phyloP scores from a whole-genome alignment of 2,329 filamentous ascomycete genomes.

The Anthostomella pinea region DNA sequence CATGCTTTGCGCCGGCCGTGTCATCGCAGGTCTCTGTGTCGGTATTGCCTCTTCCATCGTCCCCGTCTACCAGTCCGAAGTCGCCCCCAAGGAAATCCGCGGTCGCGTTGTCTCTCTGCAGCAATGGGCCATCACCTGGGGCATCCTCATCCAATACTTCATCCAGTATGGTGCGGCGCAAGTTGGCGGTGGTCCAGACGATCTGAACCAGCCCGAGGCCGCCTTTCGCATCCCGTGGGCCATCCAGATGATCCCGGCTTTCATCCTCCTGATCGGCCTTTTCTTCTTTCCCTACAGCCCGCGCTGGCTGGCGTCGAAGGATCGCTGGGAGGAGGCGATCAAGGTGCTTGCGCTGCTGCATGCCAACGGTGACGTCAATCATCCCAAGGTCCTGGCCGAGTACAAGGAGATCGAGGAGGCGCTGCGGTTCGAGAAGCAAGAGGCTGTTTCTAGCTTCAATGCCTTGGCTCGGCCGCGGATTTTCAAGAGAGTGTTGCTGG shows the following conservation, averaged over 20 bases:
- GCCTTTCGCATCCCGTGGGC: constrained; percentile 63
- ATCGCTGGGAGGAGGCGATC: constrained; percentile 64
- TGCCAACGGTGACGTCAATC: constrained; percentile 51
- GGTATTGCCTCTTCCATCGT: constrained; percentile 72
- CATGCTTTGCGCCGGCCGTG: constrained; percentile 69
- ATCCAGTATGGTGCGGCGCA: constrained; percentile 62
- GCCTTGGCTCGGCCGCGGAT: constrained; percentile 51
- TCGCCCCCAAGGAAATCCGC: constrained; percentile 56
- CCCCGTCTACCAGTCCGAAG: constrained; percentile 67
- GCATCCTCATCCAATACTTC: constrained; percentile 65
- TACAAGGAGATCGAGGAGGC: constrained; percentile 59
- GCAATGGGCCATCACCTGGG: constrained; percentile 71
- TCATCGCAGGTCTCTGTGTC: constrained; percentile 70
- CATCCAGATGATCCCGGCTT: constrained; percentile 54
- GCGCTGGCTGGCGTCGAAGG: constrained; percentile 67
- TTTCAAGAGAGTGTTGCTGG: constrained; percentile 54
- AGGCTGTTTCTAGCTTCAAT: constrained; percentile 46
- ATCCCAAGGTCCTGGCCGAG: constrained; percentile 61
- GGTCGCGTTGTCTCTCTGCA: constrained; percentile 63
- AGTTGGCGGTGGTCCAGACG: constrained; percentile 48
- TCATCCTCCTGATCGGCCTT: constrained; percentile 52
- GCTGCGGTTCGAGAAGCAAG: constrained; percentile 52
- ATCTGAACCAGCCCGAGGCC: constrained; percentile 47
- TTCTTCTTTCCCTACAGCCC: constrained; percentile 64
- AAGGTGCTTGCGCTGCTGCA: constrained; percentile 57